Base-by-base conservation (phyloP, 768 basidiomycete genomes). In the Sarcodon aspratus region DNA sequence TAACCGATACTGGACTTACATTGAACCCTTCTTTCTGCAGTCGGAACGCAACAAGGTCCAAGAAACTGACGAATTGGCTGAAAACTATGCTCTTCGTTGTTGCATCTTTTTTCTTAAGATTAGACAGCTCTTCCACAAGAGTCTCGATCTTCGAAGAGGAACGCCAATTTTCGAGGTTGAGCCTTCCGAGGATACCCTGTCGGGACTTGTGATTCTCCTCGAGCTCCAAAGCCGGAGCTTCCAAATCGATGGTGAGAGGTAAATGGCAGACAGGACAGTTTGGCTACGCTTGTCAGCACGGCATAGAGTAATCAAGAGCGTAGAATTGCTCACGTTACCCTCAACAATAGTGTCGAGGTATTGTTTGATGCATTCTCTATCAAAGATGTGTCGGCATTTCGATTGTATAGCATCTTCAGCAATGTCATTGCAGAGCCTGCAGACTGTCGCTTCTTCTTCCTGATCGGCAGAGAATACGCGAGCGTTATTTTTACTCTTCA, bases 91-190 rank as follows among this genome's bases (percentile, higher is more conserved):
- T 92, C 70, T 99, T 99, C 33, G 90, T 92, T 9, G 93, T 95
- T 31, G 84, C 74, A 61, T 97, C 90, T 59, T 93, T 77, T 52
- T 73, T 63, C 34, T 93, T 74, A 36, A 96, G 72, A 62, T 89
- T 91, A 58, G 76, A 80, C 47, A 99, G 66, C 66, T 99, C 96
- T 64, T 99, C 96, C 3, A 98, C 72, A 5, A 99, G 73, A 2
- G 95, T 94, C 62, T 99, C 96, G 38, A 98, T 90, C 71, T 98
- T 99, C 5, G 92, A 83, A n/a, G 90, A 94, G 1, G 92, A 95
- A 44, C 91, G 78, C 91, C 92, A 96, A 43, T 79, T 82, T 55
- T 89, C 80, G 13, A 97, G 69, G 61, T 98, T 79, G 18, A 99
- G 72, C 9, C 94, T 80, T 27, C 90, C 90, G 11, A 99, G 76